Evolutionary conservation across 306 rosid species (phyloP).

Genomic region (Ammopiptanthus mongolicus): DNA sequence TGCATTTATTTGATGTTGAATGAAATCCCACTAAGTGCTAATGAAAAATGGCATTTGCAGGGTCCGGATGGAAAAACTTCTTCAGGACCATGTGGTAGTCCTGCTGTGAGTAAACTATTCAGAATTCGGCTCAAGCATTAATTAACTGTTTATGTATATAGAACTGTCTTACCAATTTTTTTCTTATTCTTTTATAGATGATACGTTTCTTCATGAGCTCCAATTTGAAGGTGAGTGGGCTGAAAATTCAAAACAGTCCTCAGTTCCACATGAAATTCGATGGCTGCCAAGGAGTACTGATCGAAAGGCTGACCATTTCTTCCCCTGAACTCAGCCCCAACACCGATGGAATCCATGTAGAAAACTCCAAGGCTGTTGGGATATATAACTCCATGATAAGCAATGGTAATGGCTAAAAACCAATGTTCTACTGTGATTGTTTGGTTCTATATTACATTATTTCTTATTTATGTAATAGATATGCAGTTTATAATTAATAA

Average conservation of each 20-base stretch:
- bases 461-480: background rate
- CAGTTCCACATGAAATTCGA: constrained; percentile 86
- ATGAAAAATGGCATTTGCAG: constrained; percentile 34
- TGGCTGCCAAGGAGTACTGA: constrained; percentile 81
- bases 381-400: constrained; percentile 70
- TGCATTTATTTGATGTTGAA: background rate
- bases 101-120: constrained; percentile 63
- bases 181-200: constrained; percentile 33
- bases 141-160: background rate
- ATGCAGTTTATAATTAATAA: background rate
- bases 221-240: constrained; percentile 65
- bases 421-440: background rate
- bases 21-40: constrained; percentile 1
- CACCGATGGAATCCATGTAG: constrained; percentile 94
- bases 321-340: constrained; percentile 97
- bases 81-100: constrained; percentile 89
- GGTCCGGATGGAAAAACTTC: constrained; percentile 76
- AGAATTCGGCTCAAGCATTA: background rate
- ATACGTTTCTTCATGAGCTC: constrained; percentile 90
- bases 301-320: constrained; percentile 60
- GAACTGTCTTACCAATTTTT: background rate
- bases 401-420: constrained; percentile 51
- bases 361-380: constrained; percentile 52
- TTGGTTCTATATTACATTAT: background rate
- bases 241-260: constrained; percentile 78